A percentile compares a stretch with the other conserved stretches of the same genome.
Conservation (phyloP, 768 basidiomycete species). For the Leccinum variicolor region DNA sequence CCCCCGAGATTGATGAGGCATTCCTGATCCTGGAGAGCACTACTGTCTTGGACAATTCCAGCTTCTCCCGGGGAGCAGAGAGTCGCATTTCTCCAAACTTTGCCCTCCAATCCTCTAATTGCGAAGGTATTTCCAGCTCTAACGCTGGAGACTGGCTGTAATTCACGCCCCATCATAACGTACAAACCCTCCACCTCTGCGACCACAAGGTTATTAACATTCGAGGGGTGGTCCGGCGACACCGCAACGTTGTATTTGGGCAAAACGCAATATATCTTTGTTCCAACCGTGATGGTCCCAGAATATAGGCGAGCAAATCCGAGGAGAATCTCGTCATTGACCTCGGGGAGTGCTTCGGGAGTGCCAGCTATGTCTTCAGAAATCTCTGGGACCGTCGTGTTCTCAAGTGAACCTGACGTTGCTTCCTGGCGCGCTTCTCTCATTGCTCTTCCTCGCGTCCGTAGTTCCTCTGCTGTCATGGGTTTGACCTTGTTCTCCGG, state of each 20-base stretch:
- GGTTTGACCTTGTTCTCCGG: conserved; percentile 81
- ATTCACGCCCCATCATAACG: conserved; percentile 96
- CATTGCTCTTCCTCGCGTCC: conserved; percentile 55
- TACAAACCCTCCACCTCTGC: conserved; percentile 77
- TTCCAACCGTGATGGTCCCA: conserved; percentile 69
- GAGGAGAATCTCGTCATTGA: conserved; percentile 63
- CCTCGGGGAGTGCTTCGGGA: not conserved
- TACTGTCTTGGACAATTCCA: conserved; percentile 37
- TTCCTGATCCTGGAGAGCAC: conserved; percentile 36
- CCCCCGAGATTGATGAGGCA: conserved; percentile 81
- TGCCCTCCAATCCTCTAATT: conserved; percentile 83
- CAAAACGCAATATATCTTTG: conserved; percentile 66
- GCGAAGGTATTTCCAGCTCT: conserved; percentile 95
- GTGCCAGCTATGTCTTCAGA: not conserved
- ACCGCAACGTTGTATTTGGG: conserved; percentile 80
- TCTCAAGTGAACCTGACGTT: conserved; percentile 22
- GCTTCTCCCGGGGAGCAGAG: conserved; percentile 64
- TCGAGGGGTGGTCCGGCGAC: conserved; percentile 61
- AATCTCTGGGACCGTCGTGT: conserved; percentile 5
- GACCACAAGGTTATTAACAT: conserved; percentile 58
- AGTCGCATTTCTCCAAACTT: conserved; percentile 88
- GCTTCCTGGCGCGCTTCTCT: conserved; percentile 40
- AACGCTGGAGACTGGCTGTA: conserved; percentile 80
- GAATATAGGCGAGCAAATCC: conserved; percentile 96
- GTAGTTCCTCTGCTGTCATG: conserved; percentile 82